Evolutionary conservation across 164 flowering plant genomes (phyloP).

Genomic region (Stephania cephalantha): DNA sequence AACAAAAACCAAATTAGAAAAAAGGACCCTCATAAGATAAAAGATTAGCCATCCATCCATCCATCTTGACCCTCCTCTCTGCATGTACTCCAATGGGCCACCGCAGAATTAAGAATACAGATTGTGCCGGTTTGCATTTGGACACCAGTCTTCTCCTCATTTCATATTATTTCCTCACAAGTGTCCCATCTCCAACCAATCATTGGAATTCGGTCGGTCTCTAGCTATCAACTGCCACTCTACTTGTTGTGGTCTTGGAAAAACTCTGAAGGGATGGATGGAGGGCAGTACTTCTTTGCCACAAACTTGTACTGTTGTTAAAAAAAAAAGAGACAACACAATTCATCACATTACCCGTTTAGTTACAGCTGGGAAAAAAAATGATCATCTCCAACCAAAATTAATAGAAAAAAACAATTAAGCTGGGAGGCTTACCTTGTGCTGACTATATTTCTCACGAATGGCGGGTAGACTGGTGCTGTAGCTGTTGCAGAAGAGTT

Average conservation of each 20-base stretch:
- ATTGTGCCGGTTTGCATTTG: neutral
- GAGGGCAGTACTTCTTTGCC: conserved; percentile 76
- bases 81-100: too few species aligned
- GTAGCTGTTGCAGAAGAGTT: conserved; percentile 37
- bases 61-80: conserved; percentile 4
- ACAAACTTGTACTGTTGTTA: conserved; percentile 76
- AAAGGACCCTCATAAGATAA: conserved; percentile 10
- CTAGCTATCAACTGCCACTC: too few species aligned
- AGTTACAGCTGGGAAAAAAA: too few species aligned
- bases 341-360: too few species aligned
- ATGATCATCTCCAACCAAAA: too few species aligned
- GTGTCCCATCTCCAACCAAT: conserved; percentile 10
- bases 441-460: conserved; percentile 82
- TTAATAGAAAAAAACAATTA: too few species aligned
- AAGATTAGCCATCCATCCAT: neutral
- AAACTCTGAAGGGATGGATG: conserved; percentile 62
- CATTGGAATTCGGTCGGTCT: conserved; percentile 21
- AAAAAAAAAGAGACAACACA: neutral
- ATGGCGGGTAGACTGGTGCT: conserved; percentile 60
- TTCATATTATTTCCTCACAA: too few species aligned
- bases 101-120: neutral
- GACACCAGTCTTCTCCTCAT: neutral
- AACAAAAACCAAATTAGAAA: neutral
- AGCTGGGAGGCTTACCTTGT: conserved; percentile 44
- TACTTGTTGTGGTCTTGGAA: conserved; percentile 35